Evolutionary conservation across 2,329 filamentous ascomycete genomes (phyloP).

Genomic region (Phialemonium atrogriseum): DNA sequence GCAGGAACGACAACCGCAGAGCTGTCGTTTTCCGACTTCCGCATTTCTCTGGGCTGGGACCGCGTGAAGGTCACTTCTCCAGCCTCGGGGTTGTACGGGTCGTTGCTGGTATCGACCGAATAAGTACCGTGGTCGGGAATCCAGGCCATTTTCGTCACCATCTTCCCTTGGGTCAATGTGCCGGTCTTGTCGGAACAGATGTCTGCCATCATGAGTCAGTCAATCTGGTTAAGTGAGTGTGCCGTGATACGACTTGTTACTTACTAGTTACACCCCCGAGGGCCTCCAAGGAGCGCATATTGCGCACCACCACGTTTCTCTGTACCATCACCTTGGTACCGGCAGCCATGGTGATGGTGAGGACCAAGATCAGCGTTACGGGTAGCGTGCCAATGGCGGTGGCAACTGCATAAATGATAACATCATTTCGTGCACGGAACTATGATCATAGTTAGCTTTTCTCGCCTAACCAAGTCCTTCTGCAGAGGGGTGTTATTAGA

Average conservation of each 20-base stretch:
- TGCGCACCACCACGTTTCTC: conserved; percentile 48
- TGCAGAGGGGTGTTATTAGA: no score
- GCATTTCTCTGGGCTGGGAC: conserved; percentile 18
- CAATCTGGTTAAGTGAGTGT: no score
- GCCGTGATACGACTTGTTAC: conserved; percentile 22
- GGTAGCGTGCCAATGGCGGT: conserved; percentile 54
- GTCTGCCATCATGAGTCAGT: no score
- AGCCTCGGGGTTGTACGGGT: conserved; percentile 4
- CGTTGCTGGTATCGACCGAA: neutral
- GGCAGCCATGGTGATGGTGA: conserved; percentile 60
- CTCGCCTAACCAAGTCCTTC: conserved; percentile 6
- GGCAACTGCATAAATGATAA: conserved; percentile 56
- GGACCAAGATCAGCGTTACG: conserved; percentile 53
- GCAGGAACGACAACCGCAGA: neutral
- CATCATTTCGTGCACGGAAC: conserved; percentile 40
- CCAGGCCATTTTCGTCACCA: conserved; percentile 23
- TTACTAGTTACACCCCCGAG: conserved; percentile 34
- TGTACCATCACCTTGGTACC: conserved; percentile 37
- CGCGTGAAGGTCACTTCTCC: conserved; percentile 5
- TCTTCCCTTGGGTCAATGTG: conserved; percentile 56
- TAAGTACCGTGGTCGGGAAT: neutral
- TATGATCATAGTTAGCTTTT: conserved; percentile 29
- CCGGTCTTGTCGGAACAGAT: conserved; percentile 61
- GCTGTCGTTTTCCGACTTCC: neutral
- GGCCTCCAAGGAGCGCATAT: conserved; percentile 45